phyloP scores from a whole-genome alignment of 495 filamentous ascomycete species.

The Podospora australis region DNA sequence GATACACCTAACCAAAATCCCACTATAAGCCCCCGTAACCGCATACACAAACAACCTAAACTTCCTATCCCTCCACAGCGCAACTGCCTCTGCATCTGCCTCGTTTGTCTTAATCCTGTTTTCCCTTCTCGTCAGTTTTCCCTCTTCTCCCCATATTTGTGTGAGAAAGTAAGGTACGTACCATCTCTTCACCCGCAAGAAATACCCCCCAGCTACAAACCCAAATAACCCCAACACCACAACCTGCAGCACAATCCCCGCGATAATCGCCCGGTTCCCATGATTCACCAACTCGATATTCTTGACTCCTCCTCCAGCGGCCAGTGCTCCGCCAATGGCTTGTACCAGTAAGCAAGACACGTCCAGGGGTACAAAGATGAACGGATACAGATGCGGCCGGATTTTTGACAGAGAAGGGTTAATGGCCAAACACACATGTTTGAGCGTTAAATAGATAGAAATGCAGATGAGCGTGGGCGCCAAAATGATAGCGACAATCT shows the following conservation, averaged over 20 bases:
- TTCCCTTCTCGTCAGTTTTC: neutral
- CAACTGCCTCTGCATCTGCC: slow-evolving; percentile 23
- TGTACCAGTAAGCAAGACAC: slow-evolving; percentile 57
- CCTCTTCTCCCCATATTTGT: no score
- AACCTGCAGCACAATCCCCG: slow-evolving; percentile 66
- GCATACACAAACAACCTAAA: slow-evolving; percentile 49
- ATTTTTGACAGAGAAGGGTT: slow-evolving; percentile 49
- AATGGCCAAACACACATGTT: slow-evolving; percentile 54
- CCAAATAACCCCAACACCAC: slow-evolving; percentile 56
- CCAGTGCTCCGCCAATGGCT: slow-evolving; percentile 58
- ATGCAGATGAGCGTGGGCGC: slow-evolving; percentile 60
- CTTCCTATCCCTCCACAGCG: slow-evolving; percentile 28
- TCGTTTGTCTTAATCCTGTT: slow-evolving; percentile 17
- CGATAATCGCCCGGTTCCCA: slow-evolving; percentile 63
- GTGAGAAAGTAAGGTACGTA: slow-evolving; percentile 1
- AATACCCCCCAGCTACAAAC: slow-evolving; percentile 44
- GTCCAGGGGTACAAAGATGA: slow-evolving; percentile 59
- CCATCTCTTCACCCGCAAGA: slow-evolving; percentile 33
- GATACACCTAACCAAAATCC: slow-evolving; percentile 59
- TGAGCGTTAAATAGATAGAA: slow-evolving; percentile 62
- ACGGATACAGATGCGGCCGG: slow-evolving; percentile 55
- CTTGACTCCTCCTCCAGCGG: slow-evolving; percentile 41
- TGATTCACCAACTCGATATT: slow-evolving; percentile 27
- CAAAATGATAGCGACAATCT: slow-evolving; percentile 62
- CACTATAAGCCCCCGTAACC: slow-evolving; percentile 50